A percentile compares a stretch with the other conserved stretches of the same genome.
These are phyloP conservation scores for Penicillium thymicola DNA, from an alignment of 2,329 filamentous ascomycete species.

Conservation along the genomic window DNA sequence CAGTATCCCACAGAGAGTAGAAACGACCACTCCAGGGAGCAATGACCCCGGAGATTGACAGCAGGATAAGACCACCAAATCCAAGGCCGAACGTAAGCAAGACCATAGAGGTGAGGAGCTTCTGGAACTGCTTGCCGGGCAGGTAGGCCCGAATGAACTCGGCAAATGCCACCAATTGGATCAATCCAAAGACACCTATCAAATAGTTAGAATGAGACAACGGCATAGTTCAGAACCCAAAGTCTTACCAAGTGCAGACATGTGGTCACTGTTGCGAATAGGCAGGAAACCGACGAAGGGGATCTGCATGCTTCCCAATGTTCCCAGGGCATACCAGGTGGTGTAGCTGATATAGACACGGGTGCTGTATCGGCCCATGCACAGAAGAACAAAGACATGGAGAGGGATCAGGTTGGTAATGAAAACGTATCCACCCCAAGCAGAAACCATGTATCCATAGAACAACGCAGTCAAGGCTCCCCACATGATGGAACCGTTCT, in stretches of 20 bases:
- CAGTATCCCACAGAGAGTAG: constrained; percentile 98
- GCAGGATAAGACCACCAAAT: constrained; percentile 71
- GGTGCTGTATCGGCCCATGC: constrained; percentile 94
- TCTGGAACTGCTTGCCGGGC: constrained; percentile 90
- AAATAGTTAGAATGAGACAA: constrained; percentile 19
- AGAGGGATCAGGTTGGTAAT: constrained; percentile 96
- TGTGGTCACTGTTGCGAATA: constrained; percentile 95
- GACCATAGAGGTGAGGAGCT: constrained; percentile 73
- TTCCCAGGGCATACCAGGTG: constrained; percentile 96
- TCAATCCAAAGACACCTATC: constrained; percentile 85
- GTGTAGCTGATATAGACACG: constrained; percentile 95
- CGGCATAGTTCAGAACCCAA: background rate
- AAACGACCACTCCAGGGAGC: constrained; percentile 98
- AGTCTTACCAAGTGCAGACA: constrained; percentile 81
- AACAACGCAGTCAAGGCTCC: constrained; percentile 90
- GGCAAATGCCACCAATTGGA: constrained; percentile 89
- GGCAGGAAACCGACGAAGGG: constrained; percentile 97
- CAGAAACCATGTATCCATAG: constrained; percentile 99
- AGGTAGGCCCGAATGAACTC: constrained; percentile 87
- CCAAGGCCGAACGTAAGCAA: constrained; percentile 70
- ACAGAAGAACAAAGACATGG: constrained; percentile 88
- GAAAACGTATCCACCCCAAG: constrained; percentile 99
- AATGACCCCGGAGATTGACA: constrained; percentile 84
- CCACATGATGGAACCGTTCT: constrained; percentile 95
- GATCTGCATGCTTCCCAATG: constrained; percentile 97